These are phyloP conservation scores for Nephelium lappaceum DNA, from an alignment of 345 rosid genomes.

Conservation along the genomic window DNA sequence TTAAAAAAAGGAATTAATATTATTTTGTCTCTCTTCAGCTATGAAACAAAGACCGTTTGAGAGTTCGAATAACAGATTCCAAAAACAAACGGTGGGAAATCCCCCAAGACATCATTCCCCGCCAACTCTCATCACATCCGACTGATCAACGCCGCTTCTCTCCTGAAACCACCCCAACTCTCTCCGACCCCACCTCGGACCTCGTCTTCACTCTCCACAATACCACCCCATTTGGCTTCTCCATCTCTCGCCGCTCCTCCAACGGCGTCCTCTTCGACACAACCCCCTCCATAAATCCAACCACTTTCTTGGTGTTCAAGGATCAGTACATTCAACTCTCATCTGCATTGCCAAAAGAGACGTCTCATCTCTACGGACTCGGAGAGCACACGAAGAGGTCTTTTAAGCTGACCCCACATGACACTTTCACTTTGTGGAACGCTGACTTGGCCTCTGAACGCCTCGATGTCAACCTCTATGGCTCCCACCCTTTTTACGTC, in stretches of 20 bases:
- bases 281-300: neutral
- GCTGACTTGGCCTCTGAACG: neutral
- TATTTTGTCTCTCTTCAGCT: neutral
- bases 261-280: neutral
- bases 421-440: neutral
- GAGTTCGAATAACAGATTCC: neutral
- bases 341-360: neutral
- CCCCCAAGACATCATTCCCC: neutral
- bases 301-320: neutral
- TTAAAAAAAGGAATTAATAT: too few species aligned
- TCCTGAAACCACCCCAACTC: neutral
- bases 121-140: neutral
- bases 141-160: neutral
- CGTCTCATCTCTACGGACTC: neutral
- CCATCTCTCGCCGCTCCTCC: neutral
- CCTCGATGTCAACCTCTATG: neutral
- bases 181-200: neutral
- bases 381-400: neutral
- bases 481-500: neutral
- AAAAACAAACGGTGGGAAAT: neutral
- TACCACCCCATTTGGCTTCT: neutral
- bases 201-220: neutral
- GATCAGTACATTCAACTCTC: slow-evolving; percentile 6
- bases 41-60: neutral
- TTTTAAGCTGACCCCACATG: neutral